Base-by-base conservation (phyloP, 768 basidiomycete species). In the Phaeotremella fagi region DNA sequence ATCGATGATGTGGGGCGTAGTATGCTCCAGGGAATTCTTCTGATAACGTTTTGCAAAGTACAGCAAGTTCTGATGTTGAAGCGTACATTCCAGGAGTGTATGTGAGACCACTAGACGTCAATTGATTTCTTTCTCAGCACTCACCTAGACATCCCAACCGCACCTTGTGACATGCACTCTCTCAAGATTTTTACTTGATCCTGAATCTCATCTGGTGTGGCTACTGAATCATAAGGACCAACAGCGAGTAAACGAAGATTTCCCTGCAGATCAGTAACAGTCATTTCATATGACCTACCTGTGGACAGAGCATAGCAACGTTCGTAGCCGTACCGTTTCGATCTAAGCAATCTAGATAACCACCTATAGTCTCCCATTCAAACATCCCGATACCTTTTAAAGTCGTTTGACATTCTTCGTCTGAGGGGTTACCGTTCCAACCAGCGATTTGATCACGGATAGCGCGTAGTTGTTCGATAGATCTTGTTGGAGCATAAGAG, bases 21-120 rank as follows among this genome's bases (percentile, higher is more conserved):
- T 57, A 71, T 3, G 71, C 57, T 4, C 67, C 63, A 9, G 67
- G 67, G 41, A 47, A 68, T 26, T 59, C 57, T n/a, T 54, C 28
- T 9, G 60, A 55, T 4, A 73, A 53, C 1, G 45, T 37, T 23
- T 53, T 22, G 45, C 70, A 73, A 2, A 73, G 49, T 0, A 49
- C 50, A 1, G 56, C 61, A 2, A 73, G 57, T 50, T 73, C 71
- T 12, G 63, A 61, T 11, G 59, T 65, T 11, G 65, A 64, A 9
- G 71, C 71, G 59, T 73, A 73, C 71, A 73, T 73, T 18, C 71
- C 71, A 14, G 71, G 71, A 3, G 67, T 69, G 47, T 73, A 73
- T 6, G 71, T 73, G 33, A 73, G 55, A 41, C 71, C 71, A 45
- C 56, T 59, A 20, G 6, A 41, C 12, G 38, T 9, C 18, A 7